phyloP scores from a whole-genome alignment of 495 filamentous ascomycete genomes.

The Bathelium albidoporum region DNA sequence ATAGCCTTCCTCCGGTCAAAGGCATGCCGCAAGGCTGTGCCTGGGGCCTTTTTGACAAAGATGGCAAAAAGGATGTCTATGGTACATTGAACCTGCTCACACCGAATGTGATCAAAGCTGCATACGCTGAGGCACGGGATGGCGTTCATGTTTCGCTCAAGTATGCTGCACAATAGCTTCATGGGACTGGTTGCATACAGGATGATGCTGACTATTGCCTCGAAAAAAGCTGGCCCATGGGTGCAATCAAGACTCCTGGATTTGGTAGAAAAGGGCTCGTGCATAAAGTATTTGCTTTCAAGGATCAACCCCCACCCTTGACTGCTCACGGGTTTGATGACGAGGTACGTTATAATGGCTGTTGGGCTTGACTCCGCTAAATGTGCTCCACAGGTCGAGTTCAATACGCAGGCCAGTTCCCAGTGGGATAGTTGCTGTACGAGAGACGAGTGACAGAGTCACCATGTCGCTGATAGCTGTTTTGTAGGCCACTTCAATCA shows the following conservation, averaged over 20 bases:
- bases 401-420: conserved; percentile 21
- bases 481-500: conserved; percentile 33
- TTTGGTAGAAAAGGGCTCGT: conserved; percentile 43
- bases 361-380: neutral
- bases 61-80: conserved; percentile 47
- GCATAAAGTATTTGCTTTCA: conserved; percentile 41
- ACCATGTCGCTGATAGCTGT: neutral
- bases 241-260: conserved; percentile 37
- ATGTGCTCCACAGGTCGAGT: conserved; percentile 3
- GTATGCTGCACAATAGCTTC: conserved; percentile 25
- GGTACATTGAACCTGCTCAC: conserved; percentile 53
- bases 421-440: conserved; percentile 28
- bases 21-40: conserved; percentile 54
- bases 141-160: conserved; percentile 53
- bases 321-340: conserved; percentile 33
- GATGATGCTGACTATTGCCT: neutral
- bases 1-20: conserved; percentile 47
- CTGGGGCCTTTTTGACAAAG: conserved; percentile 56
- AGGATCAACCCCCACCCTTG: conserved; percentile 21
- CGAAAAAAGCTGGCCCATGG: conserved; percentile 33
- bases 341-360: conserved; percentile 12
- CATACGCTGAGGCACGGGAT: conserved; percentile 40
- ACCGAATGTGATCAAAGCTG: conserved; percentile 41
- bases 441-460: neutral
- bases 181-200: neutral